Percentiles rank a stretch among this genome's conserved stretches.
phyloP scores from a whole-genome alignment of 371 early-diverging fungal species.

The Rhizopus microsporus region DNA sequence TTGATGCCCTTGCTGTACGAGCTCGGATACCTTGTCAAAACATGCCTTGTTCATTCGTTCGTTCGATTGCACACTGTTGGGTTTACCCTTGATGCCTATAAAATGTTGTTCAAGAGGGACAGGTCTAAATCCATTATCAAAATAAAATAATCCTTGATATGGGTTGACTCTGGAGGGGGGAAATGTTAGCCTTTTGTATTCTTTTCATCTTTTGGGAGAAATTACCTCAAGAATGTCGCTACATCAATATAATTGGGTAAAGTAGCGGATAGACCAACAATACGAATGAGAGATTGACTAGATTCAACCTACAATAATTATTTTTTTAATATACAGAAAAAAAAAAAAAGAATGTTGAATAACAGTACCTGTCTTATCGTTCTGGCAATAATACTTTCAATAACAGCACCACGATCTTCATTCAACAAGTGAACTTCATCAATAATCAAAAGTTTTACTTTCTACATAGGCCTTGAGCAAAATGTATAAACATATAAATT shows the following conservation, averaged over 20 bases:
- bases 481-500: background rate
- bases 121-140: slow-evolving; percentile 94
- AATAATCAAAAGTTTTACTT: slow-evolving; percentile 91
- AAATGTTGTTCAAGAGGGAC: slow-evolving; percentile 96
- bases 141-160: slow-evolving; percentile 92
- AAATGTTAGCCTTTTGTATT: too few relatives aligned
- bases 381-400: slow-evolving; percentile 97
- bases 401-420: slow-evolving; percentile 97
- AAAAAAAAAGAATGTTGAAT: background rate
- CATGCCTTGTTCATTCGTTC: slow-evolving; percentile 81
- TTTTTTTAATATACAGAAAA: background rate
- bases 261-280: slow-evolving; percentile 99
- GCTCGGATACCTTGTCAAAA: slow-evolving; percentile 80
- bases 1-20: slow-evolving; percentile 87
- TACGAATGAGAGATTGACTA: slow-evolving; percentile 92
- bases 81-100: slow-evolving; percentile 90
- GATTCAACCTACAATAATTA: slow-evolving; percentile 79
- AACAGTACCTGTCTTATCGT: slow-evolving; percentile 76
- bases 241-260: slow-evolving; percentile 99
- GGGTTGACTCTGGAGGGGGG: slow-evolving; percentile 72
- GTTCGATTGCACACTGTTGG: slow-evolving; percentile 64
- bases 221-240: slow-evolving; percentile 82
- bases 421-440: slow-evolving; percentile 99
- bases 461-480: slow-evolving; percentile 23
- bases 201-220: too few relatives aligned